Evolutionary conservation across 495 filamentous ascomycete species (phyloP).

Genomic region (Parachaetomium inaequale): DNA sequence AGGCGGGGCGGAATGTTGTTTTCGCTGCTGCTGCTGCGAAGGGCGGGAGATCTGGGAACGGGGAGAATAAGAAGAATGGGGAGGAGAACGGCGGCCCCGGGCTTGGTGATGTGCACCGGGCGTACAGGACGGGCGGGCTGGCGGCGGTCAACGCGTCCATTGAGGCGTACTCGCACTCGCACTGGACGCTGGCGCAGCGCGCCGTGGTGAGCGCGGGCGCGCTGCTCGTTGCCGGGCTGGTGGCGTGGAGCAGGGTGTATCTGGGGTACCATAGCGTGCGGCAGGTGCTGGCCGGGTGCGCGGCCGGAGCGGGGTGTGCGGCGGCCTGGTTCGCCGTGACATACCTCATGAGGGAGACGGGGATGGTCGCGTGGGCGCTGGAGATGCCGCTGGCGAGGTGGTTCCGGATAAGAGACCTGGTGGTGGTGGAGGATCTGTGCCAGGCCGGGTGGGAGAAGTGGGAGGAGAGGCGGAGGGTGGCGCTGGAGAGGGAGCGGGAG

Average conservation of each 20-base stretch:
- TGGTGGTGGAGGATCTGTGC: constrained; percentile 83
- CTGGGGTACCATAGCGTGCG: constrained; percentile 86
- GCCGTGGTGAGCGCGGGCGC: constrained; percentile 54
- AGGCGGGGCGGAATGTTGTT: background rate
- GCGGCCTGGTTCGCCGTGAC: constrained; percentile 76
- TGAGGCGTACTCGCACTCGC: constrained; percentile 41
- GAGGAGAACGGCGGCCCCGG: background rate
- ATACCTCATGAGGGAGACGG: constrained; percentile 54
- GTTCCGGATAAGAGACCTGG: constrained; percentile 73
- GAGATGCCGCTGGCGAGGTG: constrained; percentile 62
- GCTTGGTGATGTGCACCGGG: constrained; percentile 2
- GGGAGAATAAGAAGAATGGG: too few relatives aligned
- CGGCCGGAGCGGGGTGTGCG: constrained; percentile 68
- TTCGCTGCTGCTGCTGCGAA: background rate
- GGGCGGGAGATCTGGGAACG: too few relatives aligned
- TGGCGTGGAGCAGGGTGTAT: constrained; percentile 81
- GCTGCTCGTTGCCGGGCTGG: constrained; percentile 58
- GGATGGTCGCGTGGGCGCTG: constrained; percentile 64
- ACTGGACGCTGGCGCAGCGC: constrained; percentile 57
- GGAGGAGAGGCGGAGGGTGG: constrained; percentile 45
- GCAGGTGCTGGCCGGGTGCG: constrained; percentile 78
- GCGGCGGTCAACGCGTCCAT: constrained; percentile 22
- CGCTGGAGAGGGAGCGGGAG: constrained; percentile 3
- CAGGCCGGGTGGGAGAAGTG: constrained; percentile 94
- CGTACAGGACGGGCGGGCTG: constrained; percentile 19